Evolutionary conservation across 2,329 filamentous ascomycete genomes (phyloP).

Genomic region (Pseudogymnoascus sp.): DNA sequence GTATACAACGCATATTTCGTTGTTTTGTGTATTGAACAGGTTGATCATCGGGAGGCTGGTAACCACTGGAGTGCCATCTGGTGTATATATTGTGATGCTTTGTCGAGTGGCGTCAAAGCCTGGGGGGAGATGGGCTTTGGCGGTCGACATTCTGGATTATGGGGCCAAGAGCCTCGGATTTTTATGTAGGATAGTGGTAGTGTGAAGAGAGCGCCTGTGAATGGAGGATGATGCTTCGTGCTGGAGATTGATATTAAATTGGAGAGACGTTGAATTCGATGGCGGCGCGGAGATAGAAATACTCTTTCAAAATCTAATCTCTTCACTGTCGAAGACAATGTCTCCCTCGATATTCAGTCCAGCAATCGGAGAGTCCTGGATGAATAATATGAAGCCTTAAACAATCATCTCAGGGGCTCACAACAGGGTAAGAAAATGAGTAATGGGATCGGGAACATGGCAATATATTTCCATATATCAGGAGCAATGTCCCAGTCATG

Average conservation of each 20-base stretch:
- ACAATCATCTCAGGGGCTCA: neutral
- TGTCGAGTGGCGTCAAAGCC: neutral
- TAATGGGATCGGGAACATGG: neutral
- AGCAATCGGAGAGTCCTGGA: neutral
- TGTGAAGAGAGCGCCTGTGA: neutral
- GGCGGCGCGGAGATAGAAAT: neutral
- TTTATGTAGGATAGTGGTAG: neutral
- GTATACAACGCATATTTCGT: slow-evolving; percentile 47
- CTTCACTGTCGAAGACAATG: neutral
- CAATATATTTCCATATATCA: neutral
- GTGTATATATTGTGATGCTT: neutral
- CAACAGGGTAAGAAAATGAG: neutral
- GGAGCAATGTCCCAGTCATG: neutral
- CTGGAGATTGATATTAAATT: neutral
- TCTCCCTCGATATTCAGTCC: neutral
- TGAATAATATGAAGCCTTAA: slow-evolving; percentile 3
- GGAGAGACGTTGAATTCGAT: neutral
- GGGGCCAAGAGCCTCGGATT: neutral
- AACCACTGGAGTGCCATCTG: neutral
- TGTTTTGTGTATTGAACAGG: slow-evolving; percentile 22
- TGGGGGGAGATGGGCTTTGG: neutral
- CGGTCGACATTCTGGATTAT: neutral
- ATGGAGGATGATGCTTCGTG: neutral
- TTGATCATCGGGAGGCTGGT: neutral
- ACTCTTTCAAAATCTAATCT: neutral